These are phyloP conservation scores for Citrullus amarus DNA, from an alignment of 306 rosid species.

Conservation along the genomic window DNA sequence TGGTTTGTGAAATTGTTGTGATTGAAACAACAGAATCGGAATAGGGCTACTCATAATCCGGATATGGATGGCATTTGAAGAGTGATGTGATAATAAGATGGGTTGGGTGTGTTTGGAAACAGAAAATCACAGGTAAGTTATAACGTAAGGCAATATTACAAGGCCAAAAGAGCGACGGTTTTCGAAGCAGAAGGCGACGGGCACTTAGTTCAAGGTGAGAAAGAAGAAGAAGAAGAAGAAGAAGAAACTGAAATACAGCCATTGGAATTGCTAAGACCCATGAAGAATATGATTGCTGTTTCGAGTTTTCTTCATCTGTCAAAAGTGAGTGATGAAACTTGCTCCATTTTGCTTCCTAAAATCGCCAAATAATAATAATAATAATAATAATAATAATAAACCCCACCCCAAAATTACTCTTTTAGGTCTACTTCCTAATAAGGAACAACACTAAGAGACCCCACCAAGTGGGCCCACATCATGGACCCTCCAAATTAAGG, in stretches of 20 bases:
- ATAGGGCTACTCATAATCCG: neutral
- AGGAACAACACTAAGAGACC: neutral
- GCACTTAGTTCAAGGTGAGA: neutral
- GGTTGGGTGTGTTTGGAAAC: neutral
- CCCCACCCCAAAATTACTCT: neutral
- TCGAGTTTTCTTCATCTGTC: neutral
- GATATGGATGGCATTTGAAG: neutral
- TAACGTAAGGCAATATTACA: neutral
- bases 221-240: neutral
- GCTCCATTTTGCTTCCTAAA: neutral
- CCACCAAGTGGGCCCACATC: neutral
- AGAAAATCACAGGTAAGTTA: neutral
- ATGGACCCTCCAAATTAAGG: neutral
- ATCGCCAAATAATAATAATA: neutral
- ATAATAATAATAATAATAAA: too few relatives aligned
- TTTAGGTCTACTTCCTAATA: neutral
- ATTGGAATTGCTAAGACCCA: neutral
- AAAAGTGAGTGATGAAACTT: neutral
- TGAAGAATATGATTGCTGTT: slow-evolving; percentile 7
- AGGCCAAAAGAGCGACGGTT: neutral
- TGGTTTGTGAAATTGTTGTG: neutral
- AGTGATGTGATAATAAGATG: neutral
- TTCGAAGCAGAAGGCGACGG: neutral
- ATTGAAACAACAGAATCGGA: neutral
- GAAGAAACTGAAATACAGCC: neutral